Evolutionary conservation across 2,329 filamentous ascomycete genomes (phyloP), one percentile per base, ranked within the genome.

Genomic region (Drechslera avenae): DNA sequence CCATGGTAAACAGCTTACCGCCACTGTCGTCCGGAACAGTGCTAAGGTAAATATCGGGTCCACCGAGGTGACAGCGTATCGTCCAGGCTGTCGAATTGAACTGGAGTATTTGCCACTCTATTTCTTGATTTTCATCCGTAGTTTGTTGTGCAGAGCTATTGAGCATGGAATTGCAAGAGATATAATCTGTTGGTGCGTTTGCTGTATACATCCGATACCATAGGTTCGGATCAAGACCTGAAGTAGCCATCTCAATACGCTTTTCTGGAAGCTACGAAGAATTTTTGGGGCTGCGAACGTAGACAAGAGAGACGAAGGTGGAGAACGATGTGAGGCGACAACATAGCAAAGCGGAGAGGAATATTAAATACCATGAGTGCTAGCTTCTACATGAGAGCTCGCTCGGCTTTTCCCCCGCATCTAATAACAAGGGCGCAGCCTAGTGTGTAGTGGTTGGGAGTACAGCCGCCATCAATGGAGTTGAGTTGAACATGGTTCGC

Each of bases 171-270:
- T 23, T 8, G 5, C 9, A 23, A 23, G 21, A 23, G 21, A 23
- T 7, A 23, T 23, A 23, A 4, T 23, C 4, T 2, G 21, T 23
- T 23, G 21, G 21, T 2, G 21, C 7, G 6, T 23, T 12, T 52
- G 21, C 23, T 4, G 53, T 34, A 35, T 48, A 62, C 9, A 63
- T 23, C n/a, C 60, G 50, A 35, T 67, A 64, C 64, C 64, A 67
- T 32, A 54, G 41, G 17, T 60, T 60, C 2, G 52, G 37, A 28
- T 64, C 49, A 36, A 66, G 18, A 5, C 17, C 35, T 37, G 47
- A n/a, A 7, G 21, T 23, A 31, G 16, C 21, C 16, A 12, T 13
- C 16, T 34, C 17, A n/a, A n/a, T n/a, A n/a, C 14, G 17, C 39
- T 30, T 33, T 32, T 16, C 17, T 16, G 30, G 4, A 16, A 10